phyloP scores from a whole-genome alignment of 1,284 basidiomycete genomes.

The Fomitopsis betulina region DNA sequence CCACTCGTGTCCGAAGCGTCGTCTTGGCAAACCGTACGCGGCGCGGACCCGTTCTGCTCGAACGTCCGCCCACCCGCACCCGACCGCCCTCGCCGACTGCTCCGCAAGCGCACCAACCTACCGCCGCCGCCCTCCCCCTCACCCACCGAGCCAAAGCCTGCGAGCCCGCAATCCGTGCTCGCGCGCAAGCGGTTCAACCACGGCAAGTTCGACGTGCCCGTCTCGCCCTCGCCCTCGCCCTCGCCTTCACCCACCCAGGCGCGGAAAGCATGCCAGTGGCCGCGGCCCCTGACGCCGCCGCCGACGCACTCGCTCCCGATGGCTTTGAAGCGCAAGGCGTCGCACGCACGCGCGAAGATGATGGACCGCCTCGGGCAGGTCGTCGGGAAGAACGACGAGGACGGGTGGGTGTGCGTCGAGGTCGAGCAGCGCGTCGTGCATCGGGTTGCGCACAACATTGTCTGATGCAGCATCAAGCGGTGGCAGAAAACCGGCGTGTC shows the following conservation, averaged over 20 bases:
- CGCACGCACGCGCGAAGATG: constrained; percentile 19
- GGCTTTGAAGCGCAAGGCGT: constrained; percentile 10
- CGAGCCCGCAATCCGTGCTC: constrained; percentile 23
- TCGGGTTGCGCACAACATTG: constrained; percentile 13
- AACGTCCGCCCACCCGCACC: constrained; percentile 14
- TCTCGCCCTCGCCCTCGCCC: constrained; percentile 3
- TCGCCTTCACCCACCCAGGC: background rate
- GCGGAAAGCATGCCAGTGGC: background rate
- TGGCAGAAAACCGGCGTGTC: background rate
- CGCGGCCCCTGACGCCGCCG: constrained; percentile 7
- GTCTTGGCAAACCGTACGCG: constrained; percentile 19
- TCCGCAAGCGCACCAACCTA: constrained; percentile 14
- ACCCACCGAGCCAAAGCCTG: constrained; percentile 10
- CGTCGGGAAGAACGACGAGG: constrained; percentile 18
- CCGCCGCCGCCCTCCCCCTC: background rate
- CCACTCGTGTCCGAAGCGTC: constrained; percentile 3
- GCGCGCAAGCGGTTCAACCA: constrained; percentile 28
- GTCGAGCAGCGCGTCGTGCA: constrained; percentile 34
- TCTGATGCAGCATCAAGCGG: too few relatives aligned
- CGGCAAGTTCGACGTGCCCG: constrained; percentile 7
- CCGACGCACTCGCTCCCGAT: constrained; percentile 1
- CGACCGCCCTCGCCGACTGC: constrained; percentile 16
- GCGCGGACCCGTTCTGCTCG: constrained; percentile 17
- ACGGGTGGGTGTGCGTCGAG: constrained; percentile 40
- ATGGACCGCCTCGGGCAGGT: constrained; percentile 21